Base-by-base conservation (phyloP, 345 rosid species). In the Ceriops tagal region DNA sequence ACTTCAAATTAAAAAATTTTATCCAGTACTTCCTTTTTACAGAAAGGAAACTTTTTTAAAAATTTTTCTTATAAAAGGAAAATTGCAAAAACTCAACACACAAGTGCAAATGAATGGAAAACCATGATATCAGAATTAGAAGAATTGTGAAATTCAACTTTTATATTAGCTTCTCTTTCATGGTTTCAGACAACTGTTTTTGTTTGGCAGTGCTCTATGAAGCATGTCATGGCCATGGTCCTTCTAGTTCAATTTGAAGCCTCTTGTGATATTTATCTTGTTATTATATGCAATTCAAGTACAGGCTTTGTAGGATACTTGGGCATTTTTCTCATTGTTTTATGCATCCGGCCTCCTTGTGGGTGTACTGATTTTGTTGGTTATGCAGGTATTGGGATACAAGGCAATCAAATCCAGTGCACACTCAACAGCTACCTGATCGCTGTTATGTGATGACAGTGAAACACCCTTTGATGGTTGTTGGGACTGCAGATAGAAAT, bases 401-500 rank as follows among this genome's bases (percentile, higher is more conserved):
- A 1, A 96, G 99, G 76, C 98, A 92, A 82, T 52, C 80, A 37
- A 90, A 76, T 78, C 97, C 98, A 18, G 97, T 84, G 67, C 98
- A 92, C 75, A 89, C 90, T 47, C 99, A 92, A 77, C 97, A 82
- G 67, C 98, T 96, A 73, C 96, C 98, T 61, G 99, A 96, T 30
- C 92, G 97, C 66, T 90, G 97, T 69, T 90, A 89, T 83, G 80
- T 96, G 3, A 83, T 92, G 68, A 72, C 98, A 5, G 98, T 92
- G 70, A 90, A 83, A 62, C 75, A 96, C 79, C 97, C 96, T 30
- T 80, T 92, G 73, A 92, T 96, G 99, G 97, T 96, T 77, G 98
- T 92, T 43, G 99, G 89, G 43, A 92, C 99, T 68, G 99, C 98
- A 1, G 99, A 96, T 65, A 86, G 98, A 82, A 92, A 96, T 80